phyloP scores from a whole-genome alignment of 345 rosid species.

The Trapa incisa region DNA sequence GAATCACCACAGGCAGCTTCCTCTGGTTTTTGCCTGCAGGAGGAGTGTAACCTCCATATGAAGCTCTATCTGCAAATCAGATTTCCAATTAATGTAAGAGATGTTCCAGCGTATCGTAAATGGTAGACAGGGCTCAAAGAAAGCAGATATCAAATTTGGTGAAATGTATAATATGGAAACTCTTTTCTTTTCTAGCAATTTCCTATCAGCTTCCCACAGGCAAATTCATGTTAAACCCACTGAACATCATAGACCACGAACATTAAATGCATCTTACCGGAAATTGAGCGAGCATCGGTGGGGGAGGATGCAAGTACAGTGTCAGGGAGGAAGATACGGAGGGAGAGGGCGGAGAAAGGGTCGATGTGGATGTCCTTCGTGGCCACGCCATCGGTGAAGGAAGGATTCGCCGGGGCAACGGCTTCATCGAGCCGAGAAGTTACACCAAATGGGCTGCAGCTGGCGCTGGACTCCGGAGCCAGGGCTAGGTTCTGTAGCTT shows the following conservation, averaged over 20 bases:
- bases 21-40: conserved; percentile 17
- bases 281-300: conserved; percentile 6
- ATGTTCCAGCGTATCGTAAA: not conserved
- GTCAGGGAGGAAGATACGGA: conserved; percentile 82
- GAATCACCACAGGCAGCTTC: conserved; percentile 70
- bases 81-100: not conserved
- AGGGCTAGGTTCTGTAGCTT: conserved; percentile 38
- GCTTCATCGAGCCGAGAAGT: conserved; percentile 76
- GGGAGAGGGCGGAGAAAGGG: conserved; percentile 59
- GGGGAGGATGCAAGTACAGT: conserved; percentile 52
- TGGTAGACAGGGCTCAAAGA: not conserved
- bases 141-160: not conserved
- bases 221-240: not conserved
- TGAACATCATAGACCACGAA: not conserved
- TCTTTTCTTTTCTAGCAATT: too few species aligned
- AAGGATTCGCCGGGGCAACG: conserved; percentile 55
- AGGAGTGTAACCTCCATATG: conserved; percentile 45
- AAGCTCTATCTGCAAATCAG: not conserved
- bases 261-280: conserved; percentile 1
- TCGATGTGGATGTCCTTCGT: conserved; percentile 93
- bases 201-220: not conserved
- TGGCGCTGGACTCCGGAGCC: conserved; percentile 18
- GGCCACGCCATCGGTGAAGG: conserved; percentile 81
- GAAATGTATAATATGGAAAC: not conserved
- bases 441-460: conserved; percentile 40